A percentile compares a stretch with the other conserved stretches of the same genome.
phyloP scores from a whole-genome alignment of 2,329 filamentous ascomycete species.

The Fusarium vanettenii region DNA sequence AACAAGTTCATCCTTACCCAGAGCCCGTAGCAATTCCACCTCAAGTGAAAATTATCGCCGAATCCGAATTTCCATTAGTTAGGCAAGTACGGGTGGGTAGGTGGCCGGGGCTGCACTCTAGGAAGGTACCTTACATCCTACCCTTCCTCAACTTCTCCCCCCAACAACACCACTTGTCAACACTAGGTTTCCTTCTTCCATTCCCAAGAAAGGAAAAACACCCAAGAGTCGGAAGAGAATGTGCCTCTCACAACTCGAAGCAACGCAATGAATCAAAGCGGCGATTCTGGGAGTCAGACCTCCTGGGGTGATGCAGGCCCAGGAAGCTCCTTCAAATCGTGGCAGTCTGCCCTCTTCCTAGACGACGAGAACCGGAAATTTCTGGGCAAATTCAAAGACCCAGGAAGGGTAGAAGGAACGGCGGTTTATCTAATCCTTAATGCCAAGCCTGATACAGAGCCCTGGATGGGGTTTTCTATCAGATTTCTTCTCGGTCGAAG shows the following conservation, averaged over 20 bases:
- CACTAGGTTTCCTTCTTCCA: not conserved
- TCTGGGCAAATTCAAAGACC: not conserved
- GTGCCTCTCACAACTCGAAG: too few relatives aligned
- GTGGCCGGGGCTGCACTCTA: not conserved
- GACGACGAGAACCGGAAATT: not conserved
- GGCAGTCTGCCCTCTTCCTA: not conserved
- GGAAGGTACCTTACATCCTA: not conserved
- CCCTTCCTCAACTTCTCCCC: not conserved
- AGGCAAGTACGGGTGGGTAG: not conserved
- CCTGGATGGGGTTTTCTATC: not conserved
- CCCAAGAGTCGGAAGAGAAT: too few relatives aligned
- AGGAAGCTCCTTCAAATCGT: not conserved
- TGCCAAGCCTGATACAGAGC: not conserved
- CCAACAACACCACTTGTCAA: not conserved
- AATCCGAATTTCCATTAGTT: too few relatives aligned
- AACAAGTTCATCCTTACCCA: too few relatives aligned
- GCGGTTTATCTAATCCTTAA: too few relatives aligned
- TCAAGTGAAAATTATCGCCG: too few relatives aligned
- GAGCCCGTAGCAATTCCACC: too few relatives aligned
- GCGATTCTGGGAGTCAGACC: not conserved
- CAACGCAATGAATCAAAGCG: too few relatives aligned
- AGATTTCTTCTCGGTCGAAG: not conserved
- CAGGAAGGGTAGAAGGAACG: not conserved
- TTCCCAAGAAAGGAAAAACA: not conserved
- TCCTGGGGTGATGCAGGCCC: not conserved